Conservation (phyloP, 2,329 filamentous ascomycete genomes). For the Chrysosporium queenslandicum region DNA sequence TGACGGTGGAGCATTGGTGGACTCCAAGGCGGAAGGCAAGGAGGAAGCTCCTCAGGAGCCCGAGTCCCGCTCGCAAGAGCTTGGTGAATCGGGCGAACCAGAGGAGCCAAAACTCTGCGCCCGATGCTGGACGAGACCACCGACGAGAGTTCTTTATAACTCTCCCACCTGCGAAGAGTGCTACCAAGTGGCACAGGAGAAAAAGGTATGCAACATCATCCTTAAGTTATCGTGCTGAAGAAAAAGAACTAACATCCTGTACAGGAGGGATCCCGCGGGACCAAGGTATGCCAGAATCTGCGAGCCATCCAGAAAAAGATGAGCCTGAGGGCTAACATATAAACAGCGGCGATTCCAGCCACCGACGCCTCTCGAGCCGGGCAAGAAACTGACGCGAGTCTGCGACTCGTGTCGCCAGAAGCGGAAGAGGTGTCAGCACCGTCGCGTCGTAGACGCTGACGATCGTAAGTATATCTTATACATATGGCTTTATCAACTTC, state of each 20-base stretch:
- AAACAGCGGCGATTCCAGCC: constrained; percentile 19
- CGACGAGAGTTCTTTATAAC: constrained; percentile 20
- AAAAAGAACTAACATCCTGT: neutral
- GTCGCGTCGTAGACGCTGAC: constrained; percentile 19
- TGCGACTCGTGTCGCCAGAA: constrained; percentile 19
- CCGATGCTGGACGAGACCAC: constrained; percentile 19
- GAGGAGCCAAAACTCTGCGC: constrained; percentile 15
- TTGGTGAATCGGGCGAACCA: neutral
- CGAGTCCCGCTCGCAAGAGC: constrained; percentile 3
- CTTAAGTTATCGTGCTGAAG: neutral
- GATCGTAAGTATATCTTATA: constrained; percentile 16
- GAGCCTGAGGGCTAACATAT: neutral
- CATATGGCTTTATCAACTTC: neutral
- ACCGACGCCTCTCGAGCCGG: constrained; percentile 17
- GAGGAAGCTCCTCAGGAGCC: constrained; percentile 10
- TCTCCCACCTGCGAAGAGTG: constrained; percentile 19
- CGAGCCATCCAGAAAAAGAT: neutral
- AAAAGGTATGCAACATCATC: constrained; percentile 15
- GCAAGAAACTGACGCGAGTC: constrained; percentile 19
- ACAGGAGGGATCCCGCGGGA: constrained; percentile 9
- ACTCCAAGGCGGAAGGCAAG: constrained; percentile 7
- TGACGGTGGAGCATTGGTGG: constrained; percentile 9
- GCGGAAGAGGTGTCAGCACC: constrained; percentile 20
- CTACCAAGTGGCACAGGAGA: constrained; percentile 16
- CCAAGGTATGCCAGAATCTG: constrained; percentile 10